Conservation (phyloP, 371 early-diverging fungal genomes). For the Apophysomyces variabilis region DNA sequence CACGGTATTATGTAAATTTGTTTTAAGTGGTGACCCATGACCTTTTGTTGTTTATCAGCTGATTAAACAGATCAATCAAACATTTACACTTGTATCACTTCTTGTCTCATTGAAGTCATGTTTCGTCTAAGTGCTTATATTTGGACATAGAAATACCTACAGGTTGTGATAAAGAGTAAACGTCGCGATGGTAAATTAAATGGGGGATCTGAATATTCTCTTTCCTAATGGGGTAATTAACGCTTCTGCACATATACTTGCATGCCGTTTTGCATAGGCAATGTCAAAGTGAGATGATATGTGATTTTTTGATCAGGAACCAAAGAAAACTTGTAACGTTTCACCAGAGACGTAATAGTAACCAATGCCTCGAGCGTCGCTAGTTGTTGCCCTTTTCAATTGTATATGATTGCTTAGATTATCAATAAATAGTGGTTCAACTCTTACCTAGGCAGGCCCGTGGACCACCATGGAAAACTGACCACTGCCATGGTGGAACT, state of each 20-base stretch:
- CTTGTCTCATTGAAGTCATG: too few species aligned
- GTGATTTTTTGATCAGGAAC: conserved; percentile 47
- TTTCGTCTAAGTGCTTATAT: background rate
- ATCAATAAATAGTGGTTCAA: background rate
- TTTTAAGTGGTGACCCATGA: too few species aligned
- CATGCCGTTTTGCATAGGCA: conserved; percentile 58
- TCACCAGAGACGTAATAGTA: conserved; percentile 50
- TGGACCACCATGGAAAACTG: conserved; percentile 71
- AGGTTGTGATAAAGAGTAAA: background rate
- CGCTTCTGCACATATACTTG: conserved; percentile 42
- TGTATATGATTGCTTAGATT: background rate
- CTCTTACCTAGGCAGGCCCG: conserved; percentile 64
- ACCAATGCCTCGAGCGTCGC: conserved; percentile 59
- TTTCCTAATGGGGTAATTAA: background rate
- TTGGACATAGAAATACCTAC: background rate
- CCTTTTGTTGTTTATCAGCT: too few species aligned
- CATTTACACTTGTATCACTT: too few species aligned
- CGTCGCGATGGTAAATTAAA: background rate
- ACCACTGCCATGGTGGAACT: conserved; percentile 38
- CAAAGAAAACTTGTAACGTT: conserved; percentile 50
- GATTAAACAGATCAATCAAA: too few species aligned
- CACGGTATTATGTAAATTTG: too few species aligned
- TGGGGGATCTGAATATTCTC: background rate
- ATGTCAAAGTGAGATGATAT: conserved; percentile 41
- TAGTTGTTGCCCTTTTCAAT: conserved; percentile 43